A percentile compares a stretch with the other conserved stretches of the same genome.
Evolutionary conservation across 352 stramenopile genomes (phyloP).

Genomic region (Phytophthora capsici): DNA sequence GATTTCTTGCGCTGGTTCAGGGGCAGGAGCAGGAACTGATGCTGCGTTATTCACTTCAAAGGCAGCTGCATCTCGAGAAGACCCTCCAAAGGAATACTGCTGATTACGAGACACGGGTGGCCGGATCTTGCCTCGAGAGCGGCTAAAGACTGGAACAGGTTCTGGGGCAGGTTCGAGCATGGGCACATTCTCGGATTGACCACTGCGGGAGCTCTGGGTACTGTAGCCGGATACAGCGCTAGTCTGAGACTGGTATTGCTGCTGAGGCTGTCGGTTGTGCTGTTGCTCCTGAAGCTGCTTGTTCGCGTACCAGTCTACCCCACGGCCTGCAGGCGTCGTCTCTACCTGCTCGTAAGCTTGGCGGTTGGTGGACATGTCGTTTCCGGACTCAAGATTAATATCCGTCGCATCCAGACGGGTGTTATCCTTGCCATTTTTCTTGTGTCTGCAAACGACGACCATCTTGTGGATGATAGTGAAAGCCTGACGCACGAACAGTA

Average conservation of each 20-base stretch:
- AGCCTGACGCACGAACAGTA: slow-evolving; percentile 79
- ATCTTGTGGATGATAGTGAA: slow-evolving; percentile 85
- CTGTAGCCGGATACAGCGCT: slow-evolving; percentile 32
- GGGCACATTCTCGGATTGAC: slow-evolving; percentile 31
- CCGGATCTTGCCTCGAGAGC: slow-evolving; percentile 24
- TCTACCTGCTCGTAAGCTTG: slow-evolving; percentile 40
- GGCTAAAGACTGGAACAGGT: slow-evolving; percentile 23
- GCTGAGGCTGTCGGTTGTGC: slow-evolving; percentile 21
- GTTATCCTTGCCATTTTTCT: slow-evolving; percentile 49
- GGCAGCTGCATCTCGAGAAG: slow-evolving; percentile 8
- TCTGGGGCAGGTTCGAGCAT: slow-evolving; percentile 44
- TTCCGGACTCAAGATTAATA: slow-evolving; percentile 65
- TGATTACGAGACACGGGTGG: slow-evolving; percentile 42
- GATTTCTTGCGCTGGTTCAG: slow-evolving; percentile 27
- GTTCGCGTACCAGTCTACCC: slow-evolving; percentile 26
- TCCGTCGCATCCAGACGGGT: slow-evolving; percentile 36
- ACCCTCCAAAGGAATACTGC: slow-evolving; percentile 44
- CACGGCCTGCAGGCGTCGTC: slow-evolving; percentile 24
- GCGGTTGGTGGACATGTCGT: slow-evolving; percentile 25
- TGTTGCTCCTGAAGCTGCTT: slow-evolving; percentile 30
- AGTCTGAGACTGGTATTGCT: slow-evolving; percentile 31
- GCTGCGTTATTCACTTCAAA: slow-evolving; percentile 29
- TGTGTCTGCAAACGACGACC: slow-evolving; percentile 46
- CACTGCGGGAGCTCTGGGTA: slow-evolving; percentile 29
- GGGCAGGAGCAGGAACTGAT: slow-evolving; percentile 12